Evolutionary conservation across 2,329 filamentous ascomycete species (phyloP).

Genomic region (Colletotrichum sp.): DNA sequence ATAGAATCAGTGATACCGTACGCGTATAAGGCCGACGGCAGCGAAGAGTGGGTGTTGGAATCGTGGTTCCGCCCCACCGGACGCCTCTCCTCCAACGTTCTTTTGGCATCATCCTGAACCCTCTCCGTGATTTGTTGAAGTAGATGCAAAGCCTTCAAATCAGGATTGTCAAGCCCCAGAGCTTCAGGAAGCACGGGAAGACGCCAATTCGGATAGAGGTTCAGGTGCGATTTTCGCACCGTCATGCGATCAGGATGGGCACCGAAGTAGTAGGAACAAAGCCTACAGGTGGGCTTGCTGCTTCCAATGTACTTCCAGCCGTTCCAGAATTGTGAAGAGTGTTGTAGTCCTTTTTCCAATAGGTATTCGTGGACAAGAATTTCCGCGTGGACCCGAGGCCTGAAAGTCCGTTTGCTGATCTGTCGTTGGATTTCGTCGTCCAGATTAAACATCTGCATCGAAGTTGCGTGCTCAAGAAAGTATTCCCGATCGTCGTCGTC

Average conservation of each 20-base stretch:
- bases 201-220: constrained; percentile 44
- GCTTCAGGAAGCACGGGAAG: neutral
- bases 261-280: constrained; percentile 43
- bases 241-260: constrained; percentile 22
- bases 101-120: constrained; percentile 32
- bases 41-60: constrained; percentile 30
- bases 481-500: neutral
- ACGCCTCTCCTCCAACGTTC: constrained; percentile 30
- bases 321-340: constrained; percentile 28
- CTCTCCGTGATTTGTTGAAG: constrained; percentile 29
- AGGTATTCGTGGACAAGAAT: constrained; percentile 32
- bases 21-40: neutral
- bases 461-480: constrained; percentile 1
- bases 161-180: neutral
- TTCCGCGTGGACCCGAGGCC: constrained; percentile 40
- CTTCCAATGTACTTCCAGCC: constrained; percentile 41
- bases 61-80: constrained; percentile 32
- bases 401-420: constrained; percentile 20
- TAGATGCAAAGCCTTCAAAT: constrained; percentile 21
- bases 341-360: neutral
- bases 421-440: constrained; percentile 26
- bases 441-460: constrained; percentile 27
- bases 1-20: no score
- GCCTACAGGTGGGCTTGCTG: constrained; percentile 44
- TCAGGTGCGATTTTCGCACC: constrained; percentile 36